Conservation (phyloP, 1,284 basidiomycete species). For the Puccinia novopanici region DNA sequence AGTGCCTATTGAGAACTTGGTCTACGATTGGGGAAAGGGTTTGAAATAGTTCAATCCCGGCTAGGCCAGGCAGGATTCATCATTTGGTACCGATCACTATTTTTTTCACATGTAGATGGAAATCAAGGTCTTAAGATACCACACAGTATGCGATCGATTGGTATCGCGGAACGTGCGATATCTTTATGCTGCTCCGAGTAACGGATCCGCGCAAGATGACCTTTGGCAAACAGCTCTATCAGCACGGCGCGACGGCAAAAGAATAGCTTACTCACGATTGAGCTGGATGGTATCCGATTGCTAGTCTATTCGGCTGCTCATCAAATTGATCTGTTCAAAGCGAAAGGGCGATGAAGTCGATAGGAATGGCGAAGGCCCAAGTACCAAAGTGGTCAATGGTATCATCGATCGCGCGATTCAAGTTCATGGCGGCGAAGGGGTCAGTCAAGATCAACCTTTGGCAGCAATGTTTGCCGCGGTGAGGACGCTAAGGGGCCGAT, state of each 20-base stretch:
- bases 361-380: constrained; percentile 93
- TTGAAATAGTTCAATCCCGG: constrained; percentile 96
- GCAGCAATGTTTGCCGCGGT: constrained; percentile 76
- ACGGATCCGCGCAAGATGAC: constrained; percentile 87
- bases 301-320: constrained; percentile 90
- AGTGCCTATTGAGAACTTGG: constrained; percentile 77
- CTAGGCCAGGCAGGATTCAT: constrained; percentile 92
- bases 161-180: constrained; percentile 78
- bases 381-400: constrained; percentile 80
- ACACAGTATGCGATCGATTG: constrained; percentile 81
- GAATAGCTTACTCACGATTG: constrained; percentile 92
- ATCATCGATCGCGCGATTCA: constrained; percentile 94
- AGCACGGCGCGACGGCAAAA: constrained; percentile 87
- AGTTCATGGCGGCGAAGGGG: constrained; percentile 88
- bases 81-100: constrained; percentile 66
- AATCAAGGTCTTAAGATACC: not conserved
- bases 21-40: constrained; percentile 88
- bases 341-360: constrained; percentile 95
- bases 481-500: constrained; percentile 84
- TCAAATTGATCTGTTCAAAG: constrained; percentile 85
- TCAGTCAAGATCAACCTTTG: constrained; percentile 84
- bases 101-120: not conserved
- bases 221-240: constrained; percentile 85
- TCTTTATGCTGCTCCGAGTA: constrained; percentile 88
- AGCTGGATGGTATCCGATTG: constrained; percentile 83